Evolutionary conservation across 2,329 filamentous ascomycete species (phyloP).

Genomic region (Sclerotinia sclerotiorum): DNA sequence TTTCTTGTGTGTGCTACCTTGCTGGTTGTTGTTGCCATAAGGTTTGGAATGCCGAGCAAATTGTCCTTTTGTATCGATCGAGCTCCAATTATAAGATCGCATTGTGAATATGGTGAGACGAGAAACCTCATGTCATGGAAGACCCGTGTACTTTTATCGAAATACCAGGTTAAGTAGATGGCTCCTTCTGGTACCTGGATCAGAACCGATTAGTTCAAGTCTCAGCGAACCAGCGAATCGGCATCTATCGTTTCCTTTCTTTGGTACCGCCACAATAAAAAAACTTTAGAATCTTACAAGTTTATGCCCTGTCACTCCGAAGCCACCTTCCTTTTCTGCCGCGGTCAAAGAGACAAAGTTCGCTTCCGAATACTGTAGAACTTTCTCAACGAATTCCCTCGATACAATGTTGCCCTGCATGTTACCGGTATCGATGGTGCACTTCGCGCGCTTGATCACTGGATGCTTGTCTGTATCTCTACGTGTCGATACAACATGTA

Average conservation of each 20-base stretch:
- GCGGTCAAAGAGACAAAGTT: constrained; percentile 25
- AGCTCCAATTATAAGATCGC: constrained; percentile 29
- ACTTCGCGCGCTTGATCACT: constrained; percentile 26
- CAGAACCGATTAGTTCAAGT: neutral
- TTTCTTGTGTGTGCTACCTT: neutral
- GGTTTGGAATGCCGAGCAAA: constrained; percentile 24
- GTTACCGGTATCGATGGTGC: constrained; percentile 33
- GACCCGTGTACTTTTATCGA: constrained; percentile 27
- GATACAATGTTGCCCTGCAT: constrained; percentile 32
- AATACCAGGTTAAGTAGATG: constrained; percentile 29
- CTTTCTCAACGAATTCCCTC: constrained; percentile 23
- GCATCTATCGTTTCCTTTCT: neutral
- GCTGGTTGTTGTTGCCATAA: constrained; percentile 12
- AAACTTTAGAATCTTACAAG: neutral
- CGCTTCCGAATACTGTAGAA: constrained; percentile 25
- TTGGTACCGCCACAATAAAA: neutral
- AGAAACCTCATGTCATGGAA: constrained; percentile 34
- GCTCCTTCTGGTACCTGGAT: constrained; percentile 26
- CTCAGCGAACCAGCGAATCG: neutral
- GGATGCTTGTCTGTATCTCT: constrained; percentile 21
- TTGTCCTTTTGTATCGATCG: constrained; percentile 27
- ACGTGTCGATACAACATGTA: constrained; percentile 25
- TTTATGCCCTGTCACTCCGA: constrained; percentile 26
- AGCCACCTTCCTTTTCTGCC: constrained; percentile 24
- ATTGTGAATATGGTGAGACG: constrained; percentile 24